phyloP scores from a whole-genome alignment of 139 green algal genomes.

The Chloropicon primus region DNA sequence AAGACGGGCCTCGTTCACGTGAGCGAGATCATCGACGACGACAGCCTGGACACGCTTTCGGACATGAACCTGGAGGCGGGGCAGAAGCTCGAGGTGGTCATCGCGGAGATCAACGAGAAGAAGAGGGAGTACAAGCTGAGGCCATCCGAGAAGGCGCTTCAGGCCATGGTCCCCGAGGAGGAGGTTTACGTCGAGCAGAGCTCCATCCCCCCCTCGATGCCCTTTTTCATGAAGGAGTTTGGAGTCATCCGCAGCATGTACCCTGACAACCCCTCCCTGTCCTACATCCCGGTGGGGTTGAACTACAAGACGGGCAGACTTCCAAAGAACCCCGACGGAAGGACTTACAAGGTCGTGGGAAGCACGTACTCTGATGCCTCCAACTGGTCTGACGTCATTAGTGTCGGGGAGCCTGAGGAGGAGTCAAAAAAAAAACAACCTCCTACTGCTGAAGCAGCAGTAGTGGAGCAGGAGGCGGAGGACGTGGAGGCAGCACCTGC shows the following conservation, averaged over 20 bases:
- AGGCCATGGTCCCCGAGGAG: neutral
- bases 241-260: neutral
- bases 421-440: constrained; percentile 29
- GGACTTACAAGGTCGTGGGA: neutral
- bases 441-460: constrained; percentile 6
- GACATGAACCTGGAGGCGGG: neutral
- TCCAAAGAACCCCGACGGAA: neutral
- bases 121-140: constrained; percentile 14
- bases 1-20: constrained; percentile 15
- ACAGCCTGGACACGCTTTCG: neutral
- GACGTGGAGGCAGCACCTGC: neutral
- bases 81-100: neutral
- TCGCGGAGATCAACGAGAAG: neutral
- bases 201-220: neutral
- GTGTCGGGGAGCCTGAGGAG: neutral
- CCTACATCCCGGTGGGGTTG: neutral
- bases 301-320: neutral
- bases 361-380: neutral
- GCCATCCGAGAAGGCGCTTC: constrained; percentile 13
- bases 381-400: neutral
- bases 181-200: neutral
- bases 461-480: constrained; percentile 11
- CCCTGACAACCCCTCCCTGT: neutral
- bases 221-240: neutral
- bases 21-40: constrained; percentile 28